Evolutionary conservation across 2,329 filamentous ascomycete genomes (phyloP).

Genomic region (Sclerotinia minor): DNA sequence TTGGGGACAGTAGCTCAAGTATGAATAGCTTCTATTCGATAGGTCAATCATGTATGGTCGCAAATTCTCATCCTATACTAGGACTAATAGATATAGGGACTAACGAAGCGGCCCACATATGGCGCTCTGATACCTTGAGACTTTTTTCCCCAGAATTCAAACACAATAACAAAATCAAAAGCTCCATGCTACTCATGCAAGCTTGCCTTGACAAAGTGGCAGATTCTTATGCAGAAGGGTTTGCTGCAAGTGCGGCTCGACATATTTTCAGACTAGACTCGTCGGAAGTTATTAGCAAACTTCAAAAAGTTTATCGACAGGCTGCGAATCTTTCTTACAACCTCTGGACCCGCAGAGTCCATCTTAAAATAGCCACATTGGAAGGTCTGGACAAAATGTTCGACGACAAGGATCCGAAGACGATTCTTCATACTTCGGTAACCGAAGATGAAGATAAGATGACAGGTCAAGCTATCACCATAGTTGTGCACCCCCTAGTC

Average conservation of each 20-base stretch:
- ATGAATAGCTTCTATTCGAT: neutral
- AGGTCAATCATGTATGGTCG: neutral
- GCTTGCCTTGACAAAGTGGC: constrained; percentile 5
- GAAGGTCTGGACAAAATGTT: constrained; percentile 18
- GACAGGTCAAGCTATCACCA: constrained; percentile 24
- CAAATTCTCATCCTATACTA: no score
- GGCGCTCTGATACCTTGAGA: constrained; percentile 31
- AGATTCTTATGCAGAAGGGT: constrained; percentile 5
- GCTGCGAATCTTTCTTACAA: constrained; percentile 27
- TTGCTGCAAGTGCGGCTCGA: constrained; percentile 24
- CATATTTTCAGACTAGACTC: constrained; percentile 5
- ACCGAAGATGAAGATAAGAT: constrained; percentile 27
- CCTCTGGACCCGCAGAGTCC: constrained; percentile 29
- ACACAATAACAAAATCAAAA: constrained; percentile 10
- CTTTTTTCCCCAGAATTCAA: neutral
- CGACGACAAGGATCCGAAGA: constrained; percentile 6
- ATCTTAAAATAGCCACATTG: constrained; percentile 24
- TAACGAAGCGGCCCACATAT: constrained; percentile 29
- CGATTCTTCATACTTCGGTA: constrained; percentile 25
- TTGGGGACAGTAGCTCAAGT: neutral
- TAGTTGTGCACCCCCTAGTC: constrained; percentile 30
- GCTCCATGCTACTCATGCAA: neutral
- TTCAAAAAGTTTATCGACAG: constrained; percentile 25
- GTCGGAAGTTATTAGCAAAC: neutral
- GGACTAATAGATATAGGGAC: constrained; percentile 24